Evolutionary conservation across 2,329 filamentous ascomycete genomes (phyloP).

Genomic region (Colletotrichum sp.): DNA sequence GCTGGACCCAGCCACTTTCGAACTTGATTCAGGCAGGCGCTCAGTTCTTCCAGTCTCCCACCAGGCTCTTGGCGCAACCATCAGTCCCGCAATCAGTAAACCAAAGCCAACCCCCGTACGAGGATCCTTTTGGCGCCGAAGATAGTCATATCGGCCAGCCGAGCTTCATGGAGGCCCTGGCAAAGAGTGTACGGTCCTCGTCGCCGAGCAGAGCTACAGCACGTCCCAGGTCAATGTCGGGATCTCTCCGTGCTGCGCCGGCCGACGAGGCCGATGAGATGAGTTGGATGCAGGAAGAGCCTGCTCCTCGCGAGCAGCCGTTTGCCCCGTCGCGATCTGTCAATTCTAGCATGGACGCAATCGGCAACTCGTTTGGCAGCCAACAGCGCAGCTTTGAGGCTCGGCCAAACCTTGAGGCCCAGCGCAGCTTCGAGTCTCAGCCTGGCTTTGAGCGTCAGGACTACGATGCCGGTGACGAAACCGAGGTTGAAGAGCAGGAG

Average conservation of each 20-base stretch:
- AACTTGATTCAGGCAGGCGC: constrained; percentile 19
- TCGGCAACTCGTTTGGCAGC: neutral
- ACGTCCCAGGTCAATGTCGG: neutral
- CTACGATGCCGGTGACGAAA: constrained; percentile 4
- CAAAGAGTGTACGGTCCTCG: constrained; percentile 26
- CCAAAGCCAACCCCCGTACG: constrained; percentile 22
- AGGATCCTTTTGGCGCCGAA: constrained; percentile 33
- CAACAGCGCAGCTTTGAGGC: neutral
- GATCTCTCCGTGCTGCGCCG: constrained; percentile 3
- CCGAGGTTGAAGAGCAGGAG: constrained; percentile 5
- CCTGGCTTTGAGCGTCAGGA: neutral
- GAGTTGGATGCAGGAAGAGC: constrained; percentile 44
- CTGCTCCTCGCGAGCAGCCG: constrained; percentile 15
- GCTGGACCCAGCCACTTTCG: constrained; percentile 18
- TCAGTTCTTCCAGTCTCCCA: constrained; percentile 19
- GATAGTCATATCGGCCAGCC: constrained; percentile 30
- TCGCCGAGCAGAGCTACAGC: neutral
- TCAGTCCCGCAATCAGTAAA: neutral
- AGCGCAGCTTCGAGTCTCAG: neutral
- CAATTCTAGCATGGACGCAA: constrained; percentile 8
- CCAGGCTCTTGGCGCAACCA: neutral
- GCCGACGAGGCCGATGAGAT: constrained; percentile 39
- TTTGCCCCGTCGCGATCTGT: constrained; percentile 1
- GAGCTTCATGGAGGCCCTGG: constrained; percentile 36
- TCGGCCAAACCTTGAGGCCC: neutral